Evolutionary conservation across 352 stramenopile genomes (phyloP), one percentile per base, ranked within the genome.

Genomic region (Nothophytophthora sp.): DNA sequence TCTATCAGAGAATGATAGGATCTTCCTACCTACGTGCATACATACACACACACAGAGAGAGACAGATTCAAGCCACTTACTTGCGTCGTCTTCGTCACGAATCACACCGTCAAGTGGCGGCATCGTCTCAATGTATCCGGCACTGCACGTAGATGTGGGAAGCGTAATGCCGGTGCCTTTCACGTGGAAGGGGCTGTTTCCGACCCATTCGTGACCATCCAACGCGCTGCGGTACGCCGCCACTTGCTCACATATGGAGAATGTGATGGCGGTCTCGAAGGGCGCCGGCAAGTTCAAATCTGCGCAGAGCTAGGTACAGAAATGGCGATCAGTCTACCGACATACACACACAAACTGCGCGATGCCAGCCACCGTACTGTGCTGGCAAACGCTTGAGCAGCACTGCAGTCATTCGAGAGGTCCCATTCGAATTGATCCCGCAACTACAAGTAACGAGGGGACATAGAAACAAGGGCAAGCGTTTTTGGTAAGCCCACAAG

Each of bases 391-490:
- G 45, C 45, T 38, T 89, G 65, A 4, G 67, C 70, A 6, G 73
- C 62, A 29, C 55, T 49, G 34, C 70, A 81, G 38, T 77, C 62
- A 30, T 74, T 81, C 27, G 63, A 76, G 25, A 89, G 78, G 42
- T 92, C 79, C 81, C 81, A 92, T 42, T 92, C 81, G 23, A 92
- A 88, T 50, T 90, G 81, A 57, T 92, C 81, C 8, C 73, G 78
- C 4, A 92, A 55, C 81, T 92, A 44, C 24, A 41, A 35, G 3
- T 29, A 20, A 0, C 19, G 24, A 22, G n/a, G 9, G 11, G 40
- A n/a, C 33, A 48, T 13, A 46, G 12, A 24, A n/a, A 36, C 41
- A 19, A 4, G 32, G 34, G 22, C 32, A 25, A 35, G 12, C 11
- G 25, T 47, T 4, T 25, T 5, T n/a, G 27, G 4, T 22, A 7